Conservation (phyloP, 768 basidiomycete genomes). For the Paxillus ammoniavirescens region DNA sequence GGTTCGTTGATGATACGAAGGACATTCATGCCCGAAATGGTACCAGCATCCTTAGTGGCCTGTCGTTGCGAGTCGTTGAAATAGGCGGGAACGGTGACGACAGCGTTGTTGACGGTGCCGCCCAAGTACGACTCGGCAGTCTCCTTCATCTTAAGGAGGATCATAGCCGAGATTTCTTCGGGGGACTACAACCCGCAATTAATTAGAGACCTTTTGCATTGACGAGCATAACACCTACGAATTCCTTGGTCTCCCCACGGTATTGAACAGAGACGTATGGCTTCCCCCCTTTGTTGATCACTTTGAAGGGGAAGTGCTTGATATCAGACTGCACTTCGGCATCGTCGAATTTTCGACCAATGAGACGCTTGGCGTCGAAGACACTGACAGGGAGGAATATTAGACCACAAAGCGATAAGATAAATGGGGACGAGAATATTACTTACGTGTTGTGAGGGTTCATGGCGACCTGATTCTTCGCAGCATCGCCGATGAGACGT, state of each 20-base stretch:
- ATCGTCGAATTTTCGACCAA: conserved; percentile 89
- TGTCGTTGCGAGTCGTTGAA: conserved; percentile 99
- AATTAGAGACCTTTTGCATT: conserved; percentile 6
- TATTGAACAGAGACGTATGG: conserved; percentile 89
- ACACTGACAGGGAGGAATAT: conserved; percentile 44
- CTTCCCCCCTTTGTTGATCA: conserved; percentile 83
- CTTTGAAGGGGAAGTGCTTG: conserved; percentile 94
- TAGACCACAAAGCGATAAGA: neutral
- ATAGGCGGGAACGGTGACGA: conserved; percentile 96
- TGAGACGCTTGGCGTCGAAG: conserved; percentile 98
- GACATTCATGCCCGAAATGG: conserved; percentile 91
- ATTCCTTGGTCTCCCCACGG: conserved; percentile 91
- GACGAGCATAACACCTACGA: conserved; percentile 50
- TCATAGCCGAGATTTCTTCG: conserved; percentile 98
- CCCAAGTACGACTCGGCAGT: conserved; percentile 96
- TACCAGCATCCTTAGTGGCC: conserved; percentile 97
- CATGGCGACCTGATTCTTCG: conserved; percentile 98
- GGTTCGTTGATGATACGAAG: conserved; percentile 99
- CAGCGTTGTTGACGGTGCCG: conserved; percentile 79
- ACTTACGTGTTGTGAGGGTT: conserved; percentile 89
- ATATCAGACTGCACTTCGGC: conserved; percentile 79
- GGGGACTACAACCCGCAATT: conserved; percentile 60
- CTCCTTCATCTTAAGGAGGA: conserved; percentile 98
- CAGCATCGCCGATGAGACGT: conserved; percentile 98
- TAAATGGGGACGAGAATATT: neutral